These are phyloP conservation scores for Trichoderma orchidacearum DNA, from an alignment of 495 filamentous ascomycete species.

Conservation along the genomic window DNA sequence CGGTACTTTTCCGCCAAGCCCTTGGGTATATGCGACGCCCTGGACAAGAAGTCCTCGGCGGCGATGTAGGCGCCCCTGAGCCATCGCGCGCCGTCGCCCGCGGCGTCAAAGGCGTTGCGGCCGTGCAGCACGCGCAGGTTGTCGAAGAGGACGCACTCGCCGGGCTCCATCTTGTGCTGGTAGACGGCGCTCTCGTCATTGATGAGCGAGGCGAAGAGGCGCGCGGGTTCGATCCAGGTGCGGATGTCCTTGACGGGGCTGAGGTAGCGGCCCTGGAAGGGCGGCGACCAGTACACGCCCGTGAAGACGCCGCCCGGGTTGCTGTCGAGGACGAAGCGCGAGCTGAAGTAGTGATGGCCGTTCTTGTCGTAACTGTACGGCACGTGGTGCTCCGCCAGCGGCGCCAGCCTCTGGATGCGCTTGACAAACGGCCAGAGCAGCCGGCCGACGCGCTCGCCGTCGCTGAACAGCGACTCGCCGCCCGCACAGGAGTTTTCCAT, in stretches of 20 bases:
- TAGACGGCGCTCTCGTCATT: conserved; percentile 38
- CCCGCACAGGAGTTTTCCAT: conserved; percentile 59
- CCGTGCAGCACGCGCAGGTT: conserved; percentile 73
- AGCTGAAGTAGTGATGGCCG: conserved; percentile 44
- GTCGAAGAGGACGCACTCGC: conserved; percentile 77
- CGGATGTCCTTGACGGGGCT: conserved; percentile 3
- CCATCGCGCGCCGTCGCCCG: conserved; percentile 49
- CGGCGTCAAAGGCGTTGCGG: conserved; percentile 51
- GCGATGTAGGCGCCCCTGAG: conserved; percentile 77
- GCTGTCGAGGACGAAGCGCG: conserved; percentile 38
- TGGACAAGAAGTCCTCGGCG: conserved; percentile 47
- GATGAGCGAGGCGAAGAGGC: conserved; percentile 29
- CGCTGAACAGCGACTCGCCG: conserved; percentile 71
- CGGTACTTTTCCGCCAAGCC: not conserved
- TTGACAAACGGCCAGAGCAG: conserved; percentile 26
- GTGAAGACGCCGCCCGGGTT: conserved; percentile 3
- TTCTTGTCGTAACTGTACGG: conserved; percentile 58
- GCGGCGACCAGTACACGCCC: conserved; percentile 53
- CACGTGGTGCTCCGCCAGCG: conserved; percentile 30
- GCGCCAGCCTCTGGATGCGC: conserved; percentile 13
- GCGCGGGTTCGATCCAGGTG: conserved; percentile 24
- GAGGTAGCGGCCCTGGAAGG: conserved; percentile 15
- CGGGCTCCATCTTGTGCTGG: conserved; percentile 58
- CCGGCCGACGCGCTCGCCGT: conserved; percentile 48
- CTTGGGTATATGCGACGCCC: conserved; percentile 1